phyloP scores from a whole-genome alignment of 805 yeast genomes.

The Yamadazyma tumulicola region DNA sequence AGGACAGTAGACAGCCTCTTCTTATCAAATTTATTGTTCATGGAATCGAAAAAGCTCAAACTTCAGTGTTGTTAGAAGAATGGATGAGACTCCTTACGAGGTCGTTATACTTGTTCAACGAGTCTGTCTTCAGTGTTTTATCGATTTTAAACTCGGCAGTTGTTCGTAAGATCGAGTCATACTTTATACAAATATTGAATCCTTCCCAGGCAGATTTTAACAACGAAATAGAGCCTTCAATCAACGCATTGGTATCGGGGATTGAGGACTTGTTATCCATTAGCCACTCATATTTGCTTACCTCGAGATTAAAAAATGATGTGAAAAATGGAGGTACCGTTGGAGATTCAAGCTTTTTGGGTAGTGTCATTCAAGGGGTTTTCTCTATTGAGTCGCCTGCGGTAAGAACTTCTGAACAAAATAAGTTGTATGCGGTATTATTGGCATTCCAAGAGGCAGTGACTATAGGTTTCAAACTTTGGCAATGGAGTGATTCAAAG shows the following conservation, averaged over 20 bases:
- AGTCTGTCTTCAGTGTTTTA: conserved; percentile 53
- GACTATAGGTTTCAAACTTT: conserved; percentile 53
- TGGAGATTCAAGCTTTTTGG: conserved; percentile 48
- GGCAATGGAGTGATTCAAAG: conserved; percentile 63
- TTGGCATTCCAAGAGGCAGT: conserved; percentile 62
- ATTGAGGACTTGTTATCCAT: conserved; percentile 61
- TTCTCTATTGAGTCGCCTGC: conserved; percentile 68
- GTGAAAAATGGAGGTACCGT: conserved; percentile 4
- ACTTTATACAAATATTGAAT: conserved; percentile 23
- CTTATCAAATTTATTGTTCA: conserved; percentile 45
- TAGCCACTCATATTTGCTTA: conserved; percentile 52
- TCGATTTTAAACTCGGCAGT: conserved; percentile 52
- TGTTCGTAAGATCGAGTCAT: conserved; percentile 33
- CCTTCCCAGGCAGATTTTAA: conserved; percentile 9
- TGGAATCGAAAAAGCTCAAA: conserved; percentile 45
- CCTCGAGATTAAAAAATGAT: conserved; percentile 24
- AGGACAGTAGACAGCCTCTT: conserved; percentile 26
- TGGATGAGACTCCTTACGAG: conserved; percentile 51
- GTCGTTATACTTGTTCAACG: conserved; percentile 48
- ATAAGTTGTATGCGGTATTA: conserved; percentile 54
- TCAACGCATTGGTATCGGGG: conserved; percentile 51
- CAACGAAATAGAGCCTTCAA: conserved; percentile 39
- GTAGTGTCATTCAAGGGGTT: conserved; percentile 73
- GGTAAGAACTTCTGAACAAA: conserved; percentile 46
- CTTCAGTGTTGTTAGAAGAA: conserved; percentile 40